A percentile compares a stretch with the other conserved stretches of the same genome.
phyloP scores from a whole-genome alignment of 768 basidiomycete genomes.

The Tricholoma terreum region DNA sequence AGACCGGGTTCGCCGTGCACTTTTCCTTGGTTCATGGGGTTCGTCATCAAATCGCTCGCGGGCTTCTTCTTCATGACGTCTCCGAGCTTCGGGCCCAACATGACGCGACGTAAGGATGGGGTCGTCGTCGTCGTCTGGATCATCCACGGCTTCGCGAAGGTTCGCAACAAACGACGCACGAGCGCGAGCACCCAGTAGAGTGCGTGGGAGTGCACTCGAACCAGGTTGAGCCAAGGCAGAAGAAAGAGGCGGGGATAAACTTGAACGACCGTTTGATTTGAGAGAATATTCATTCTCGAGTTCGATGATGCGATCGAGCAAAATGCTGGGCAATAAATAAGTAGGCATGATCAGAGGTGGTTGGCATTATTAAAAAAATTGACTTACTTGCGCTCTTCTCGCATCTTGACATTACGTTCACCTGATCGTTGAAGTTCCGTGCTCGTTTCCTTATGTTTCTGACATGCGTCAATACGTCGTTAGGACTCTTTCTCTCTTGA shows the following conservation, averaged over 20 bases:
- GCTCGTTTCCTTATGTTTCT: slow-evolving; percentile 61
- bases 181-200: slow-evolving; percentile 39
- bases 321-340: slow-evolving; percentile 33
- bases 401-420: slow-evolving; percentile 60
- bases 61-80: slow-evolving; percentile 42
- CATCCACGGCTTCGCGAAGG: slow-evolving; percentile 48
- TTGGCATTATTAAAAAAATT: slow-evolving; percentile 1
- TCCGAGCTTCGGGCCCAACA: slow-evolving; percentile 41
- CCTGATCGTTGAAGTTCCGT: slow-evolving; percentile 57
- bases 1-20: slow-evolving; percentile 12
- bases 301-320: slow-evolving; percentile 60
- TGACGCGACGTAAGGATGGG: slow-evolving; percentile 44
- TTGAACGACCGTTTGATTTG: slow-evolving; percentile 19
- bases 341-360: background rate
- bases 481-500: slow-evolving; percentile 25
- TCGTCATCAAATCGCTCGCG: slow-evolving; percentile 44
- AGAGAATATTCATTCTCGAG: slow-evolving; percentile 45
- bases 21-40: slow-evolving; percentile 36
- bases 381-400: slow-evolving; percentile 62
- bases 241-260: slow-evolving; percentile 12
- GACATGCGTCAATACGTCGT: slow-evolving; percentile 26
- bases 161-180: slow-evolving; percentile 46
- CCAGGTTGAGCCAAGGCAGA: slow-evolving; percentile 32
- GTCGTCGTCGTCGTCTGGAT: slow-evolving; percentile 45
- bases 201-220: slow-evolving; percentile 48